These are phyloP conservation scores for Artemisia annua DNA, from an alignment of 129 eudicot species.

Conservation along the genomic window DNA sequence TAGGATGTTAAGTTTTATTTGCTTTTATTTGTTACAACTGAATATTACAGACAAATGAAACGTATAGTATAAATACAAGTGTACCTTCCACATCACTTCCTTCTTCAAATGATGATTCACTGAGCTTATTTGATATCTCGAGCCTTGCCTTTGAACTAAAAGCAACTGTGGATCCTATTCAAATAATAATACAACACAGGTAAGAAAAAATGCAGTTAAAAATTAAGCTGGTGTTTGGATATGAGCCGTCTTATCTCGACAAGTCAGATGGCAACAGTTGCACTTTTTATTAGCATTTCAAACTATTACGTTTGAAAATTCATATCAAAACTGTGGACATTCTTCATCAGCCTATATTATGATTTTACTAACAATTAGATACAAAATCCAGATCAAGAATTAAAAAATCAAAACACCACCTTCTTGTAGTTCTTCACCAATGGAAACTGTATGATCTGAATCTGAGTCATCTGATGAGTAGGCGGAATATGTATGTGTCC, in stretches of 20 bases:
- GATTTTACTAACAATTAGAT: background rate
- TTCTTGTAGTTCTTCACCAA: background rate
- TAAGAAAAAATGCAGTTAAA: too few relatives aligned
- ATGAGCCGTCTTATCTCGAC: too few relatives aligned
- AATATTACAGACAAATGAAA: too few relatives aligned
- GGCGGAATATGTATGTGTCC: background rate
- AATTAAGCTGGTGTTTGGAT: too few relatives aligned
- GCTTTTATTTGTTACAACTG: too few relatives aligned
- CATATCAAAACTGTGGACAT: background rate
- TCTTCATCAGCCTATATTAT: background rate
- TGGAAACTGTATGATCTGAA: background rate
- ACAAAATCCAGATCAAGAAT: background rate
- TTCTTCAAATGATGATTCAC: background rate
- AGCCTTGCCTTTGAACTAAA: background rate
- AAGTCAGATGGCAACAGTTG: too few relatives aligned
- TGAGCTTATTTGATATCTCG: constrained; percentile 1
- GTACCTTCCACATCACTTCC: too few relatives aligned
- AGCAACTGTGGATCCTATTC: background rate
- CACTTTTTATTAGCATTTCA: too few relatives aligned
- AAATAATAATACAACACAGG: background rate
- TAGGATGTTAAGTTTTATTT: too few relatives aligned
- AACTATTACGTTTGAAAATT: background rate
- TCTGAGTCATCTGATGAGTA: constrained; percentile 21
- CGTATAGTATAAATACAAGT: too few relatives aligned
- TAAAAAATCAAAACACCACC: background rate